These are phyloP conservation scores for Fusarium albosuccineum DNA, from an alignment of 2,329 filamentous ascomycete species.

Conservation along the genomic window DNA sequence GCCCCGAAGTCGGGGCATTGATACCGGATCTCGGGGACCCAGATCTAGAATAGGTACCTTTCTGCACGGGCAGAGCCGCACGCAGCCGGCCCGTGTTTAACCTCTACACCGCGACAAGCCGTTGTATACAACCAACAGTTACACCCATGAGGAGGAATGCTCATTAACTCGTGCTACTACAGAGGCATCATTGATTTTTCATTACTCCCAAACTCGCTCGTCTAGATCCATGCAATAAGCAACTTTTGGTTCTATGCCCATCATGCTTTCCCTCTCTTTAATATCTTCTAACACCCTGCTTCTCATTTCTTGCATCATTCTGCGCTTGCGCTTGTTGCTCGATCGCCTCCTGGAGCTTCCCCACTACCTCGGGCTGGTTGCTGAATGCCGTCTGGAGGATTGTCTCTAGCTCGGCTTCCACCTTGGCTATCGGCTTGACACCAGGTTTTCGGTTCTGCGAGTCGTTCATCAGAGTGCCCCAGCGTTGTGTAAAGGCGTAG, in stretches of 20 bases:
- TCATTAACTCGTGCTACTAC: neutral
- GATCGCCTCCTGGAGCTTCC: slow-evolving; percentile 72
- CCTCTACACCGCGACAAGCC: slow-evolving; percentile 26
- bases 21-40: slow-evolving; percentile 29
- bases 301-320: slow-evolving; percentile 57
- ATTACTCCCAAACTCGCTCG: slow-evolving; percentile 1
- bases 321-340: slow-evolving; percentile 68
- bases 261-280: slow-evolving; percentile 30
- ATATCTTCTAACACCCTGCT: slow-evolving; percentile 50
- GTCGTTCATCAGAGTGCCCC: slow-evolving; percentile 65
- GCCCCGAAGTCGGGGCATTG: slow-evolving; percentile 19
- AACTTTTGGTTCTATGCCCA: slow-evolving; percentile 17
- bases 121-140: neutral
- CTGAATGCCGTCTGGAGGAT: slow-evolving; percentile 70
- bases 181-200: neutral
- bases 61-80: neutral
- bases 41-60: neutral
- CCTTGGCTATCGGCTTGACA: slow-evolving; percentile 63
- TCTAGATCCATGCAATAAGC: slow-evolving; percentile 19
- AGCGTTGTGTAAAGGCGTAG: slow-evolving; percentile 72
- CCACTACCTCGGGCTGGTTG: slow-evolving; percentile 69
- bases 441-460: slow-evolving; percentile 62
- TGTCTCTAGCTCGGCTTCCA: slow-evolving; percentile 68
- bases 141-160: neutral
- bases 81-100: slow-evolving; percentile 5